Conservation (phyloP, 148 eudicot genomes). For the Fallopia convolvulus region DNA sequence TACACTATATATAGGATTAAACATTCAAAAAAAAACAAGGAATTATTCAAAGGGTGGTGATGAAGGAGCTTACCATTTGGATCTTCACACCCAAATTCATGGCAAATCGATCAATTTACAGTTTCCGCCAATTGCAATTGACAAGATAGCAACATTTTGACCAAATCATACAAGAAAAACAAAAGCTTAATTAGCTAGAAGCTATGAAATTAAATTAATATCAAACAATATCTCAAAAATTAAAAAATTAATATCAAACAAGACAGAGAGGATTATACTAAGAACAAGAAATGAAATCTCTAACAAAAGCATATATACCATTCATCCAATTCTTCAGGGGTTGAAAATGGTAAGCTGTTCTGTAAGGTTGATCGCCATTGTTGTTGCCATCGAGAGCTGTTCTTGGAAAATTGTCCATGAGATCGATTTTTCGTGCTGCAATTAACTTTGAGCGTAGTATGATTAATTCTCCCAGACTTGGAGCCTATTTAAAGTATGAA, state of each 20-base stretch:
- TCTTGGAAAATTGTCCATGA: not conserved
- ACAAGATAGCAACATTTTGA: not conserved
- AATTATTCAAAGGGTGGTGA: not conserved
- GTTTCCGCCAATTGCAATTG: not conserved
- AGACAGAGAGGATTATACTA: too few relatives aligned
- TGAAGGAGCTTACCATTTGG: conserved; percentile 50
- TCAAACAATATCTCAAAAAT: too few relatives aligned
- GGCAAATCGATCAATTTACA: not conserved
- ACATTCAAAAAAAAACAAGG: too few relatives aligned
- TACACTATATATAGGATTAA: too few relatives aligned
- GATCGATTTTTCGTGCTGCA: not conserved
- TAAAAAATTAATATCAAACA: not conserved
- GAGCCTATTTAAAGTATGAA: not conserved
- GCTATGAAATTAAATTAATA: not conserved
- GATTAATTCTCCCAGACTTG: not conserved
- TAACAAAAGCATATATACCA: conserved; percentile 24
- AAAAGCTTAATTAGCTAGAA: not conserved
- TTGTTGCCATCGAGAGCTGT: not conserved
- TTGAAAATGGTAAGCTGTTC: conserved; percentile 60
- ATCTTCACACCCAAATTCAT: conserved; percentile 27
- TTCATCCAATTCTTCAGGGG: conserved; percentile 70
- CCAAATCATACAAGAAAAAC: not conserved
- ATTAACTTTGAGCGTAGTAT: not conserved
- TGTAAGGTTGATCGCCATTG: conserved; percentile 22
- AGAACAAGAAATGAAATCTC: not conserved